Evolutionary conservation across 163 green algal genomes (phyloP).

Genomic region (Volvox carteri): DNA sequence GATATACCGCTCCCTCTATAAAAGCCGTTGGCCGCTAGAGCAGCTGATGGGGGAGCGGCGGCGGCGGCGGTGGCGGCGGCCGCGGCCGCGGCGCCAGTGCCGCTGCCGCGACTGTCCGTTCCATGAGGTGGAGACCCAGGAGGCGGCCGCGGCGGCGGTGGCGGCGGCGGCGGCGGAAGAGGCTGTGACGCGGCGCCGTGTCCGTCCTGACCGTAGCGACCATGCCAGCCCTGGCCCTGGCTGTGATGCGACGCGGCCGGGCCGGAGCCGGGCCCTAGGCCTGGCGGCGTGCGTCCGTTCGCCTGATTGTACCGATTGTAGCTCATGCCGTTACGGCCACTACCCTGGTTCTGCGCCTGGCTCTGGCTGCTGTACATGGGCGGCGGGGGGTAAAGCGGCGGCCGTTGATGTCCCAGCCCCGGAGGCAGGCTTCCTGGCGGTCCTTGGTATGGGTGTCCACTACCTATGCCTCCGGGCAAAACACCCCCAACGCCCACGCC

Average conservation of each 20-base stretch:
- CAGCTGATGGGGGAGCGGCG: neutral
- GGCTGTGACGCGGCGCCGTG: neutral
- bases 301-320: neutral
- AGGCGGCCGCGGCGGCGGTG: neutral
- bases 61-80: no score
- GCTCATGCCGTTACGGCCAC: neutral
- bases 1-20: neutral
- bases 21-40: neutral
- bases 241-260: neutral
- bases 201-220: neutral
- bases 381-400: neutral
- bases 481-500: neutral
- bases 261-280: neutral
- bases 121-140: constrained; percentile 5
- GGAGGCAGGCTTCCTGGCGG: neutral
- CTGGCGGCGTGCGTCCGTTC: constrained; percentile 21
- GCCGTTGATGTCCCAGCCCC: constrained; percentile 28
- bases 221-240: constrained; percentile 25
- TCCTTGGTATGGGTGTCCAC: constrained; percentile 6
- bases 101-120: neutral
- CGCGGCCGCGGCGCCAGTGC: neutral
- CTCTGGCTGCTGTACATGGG: neutral
- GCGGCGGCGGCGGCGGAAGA: neutral
- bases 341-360: neutral
- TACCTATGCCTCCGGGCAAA: constrained; percentile 16